Percentiles rank a stretch among this genome's conserved stretches.
phyloP scores from a whole-genome alignment of 345 rosid genomes.

The Aquilaria sinensis region DNA sequence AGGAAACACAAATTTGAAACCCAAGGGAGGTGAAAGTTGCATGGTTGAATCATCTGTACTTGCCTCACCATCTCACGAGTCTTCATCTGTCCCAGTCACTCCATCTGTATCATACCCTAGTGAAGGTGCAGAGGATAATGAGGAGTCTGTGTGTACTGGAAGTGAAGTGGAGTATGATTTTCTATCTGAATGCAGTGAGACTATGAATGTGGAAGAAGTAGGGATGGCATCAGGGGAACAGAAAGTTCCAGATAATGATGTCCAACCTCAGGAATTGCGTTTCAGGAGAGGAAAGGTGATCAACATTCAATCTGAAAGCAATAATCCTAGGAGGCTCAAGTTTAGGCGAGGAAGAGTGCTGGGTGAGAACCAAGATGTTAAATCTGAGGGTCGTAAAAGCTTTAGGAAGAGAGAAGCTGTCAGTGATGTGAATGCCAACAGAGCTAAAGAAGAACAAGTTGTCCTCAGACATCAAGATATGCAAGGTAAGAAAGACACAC shows the following conservation, averaged over 20 bases:
- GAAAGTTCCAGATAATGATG: conserved; percentile 21
- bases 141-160: conserved; percentile 27
- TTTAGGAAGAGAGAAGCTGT: conserved; percentile 38
- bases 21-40: no score
- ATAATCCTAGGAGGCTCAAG: conserved; percentile 56
- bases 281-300: conserved; percentile 62
- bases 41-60: no score
- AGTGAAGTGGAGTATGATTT: conserved; percentile 36
- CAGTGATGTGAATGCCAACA: conserved; percentile 15
- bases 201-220: conserved; percentile 17
- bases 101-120: conserved; percentile 24
- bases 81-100: conserved; percentile 16
- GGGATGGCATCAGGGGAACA: conserved; percentile 18
- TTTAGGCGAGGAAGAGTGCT: conserved; percentile 51
- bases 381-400: conserved; percentile 29
- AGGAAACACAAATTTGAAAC: no score
- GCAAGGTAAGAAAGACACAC: conserved; percentile 48
- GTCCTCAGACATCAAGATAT: conserved; percentile 66
- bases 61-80: conserved; percentile 16
- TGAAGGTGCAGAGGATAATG: conserved; percentile 25
- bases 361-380: conserved; percentile 29
- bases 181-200: conserved; percentile 31
- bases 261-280: conserved; percentile 35
- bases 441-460: conserved; percentile 36
- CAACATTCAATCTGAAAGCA: conserved; percentile 41